Percentiles rank a stretch among this genome's conserved stretches.
Evolutionary conservation across 2,329 filamentous ascomycete species (phyloP).

Genomic region (Beauveria australis): DNA sequence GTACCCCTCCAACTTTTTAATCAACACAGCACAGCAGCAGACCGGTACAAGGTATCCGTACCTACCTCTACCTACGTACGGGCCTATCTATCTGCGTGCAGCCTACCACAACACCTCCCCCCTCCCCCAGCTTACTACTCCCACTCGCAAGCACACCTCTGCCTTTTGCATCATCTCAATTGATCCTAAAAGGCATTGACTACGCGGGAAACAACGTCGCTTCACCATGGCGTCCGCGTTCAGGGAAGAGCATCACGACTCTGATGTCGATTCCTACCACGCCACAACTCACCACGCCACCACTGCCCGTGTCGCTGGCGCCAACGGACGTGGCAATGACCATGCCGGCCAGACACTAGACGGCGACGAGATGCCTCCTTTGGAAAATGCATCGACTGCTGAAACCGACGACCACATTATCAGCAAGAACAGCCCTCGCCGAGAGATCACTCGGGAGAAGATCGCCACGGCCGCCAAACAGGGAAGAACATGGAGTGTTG

Average conservation of each 20-base stretch:
- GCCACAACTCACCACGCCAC: background rate
- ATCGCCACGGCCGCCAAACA: background rate
- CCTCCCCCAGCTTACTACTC: background rate
- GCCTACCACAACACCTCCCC: background rate
- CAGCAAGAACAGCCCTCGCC: constrained; percentile 16
- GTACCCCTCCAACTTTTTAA: background rate
- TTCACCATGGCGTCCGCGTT: constrained; percentile 9
- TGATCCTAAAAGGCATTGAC: background rate
- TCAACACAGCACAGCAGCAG: background rate
- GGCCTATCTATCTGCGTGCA: background rate
- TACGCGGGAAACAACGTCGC: background rate
- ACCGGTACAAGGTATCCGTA: no score
- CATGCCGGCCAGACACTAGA: background rate
- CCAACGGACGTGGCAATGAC: background rate
- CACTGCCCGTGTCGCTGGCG: background rate
- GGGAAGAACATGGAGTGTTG: constrained; percentile 17
- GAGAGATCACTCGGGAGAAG: constrained; percentile 21
- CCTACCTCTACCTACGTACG: background rate
- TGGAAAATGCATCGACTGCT: background rate
- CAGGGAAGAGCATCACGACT: constrained; percentile 3
- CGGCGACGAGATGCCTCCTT: background rate
- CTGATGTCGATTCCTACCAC: background rate
- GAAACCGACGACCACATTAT: constrained; percentile 2
- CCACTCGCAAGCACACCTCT: background rate
- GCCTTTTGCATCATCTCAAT: background rate